Evolutionary conservation across 257 asterid genomes (phyloP).

Genomic region (Lycium ferocissimum): DNA sequence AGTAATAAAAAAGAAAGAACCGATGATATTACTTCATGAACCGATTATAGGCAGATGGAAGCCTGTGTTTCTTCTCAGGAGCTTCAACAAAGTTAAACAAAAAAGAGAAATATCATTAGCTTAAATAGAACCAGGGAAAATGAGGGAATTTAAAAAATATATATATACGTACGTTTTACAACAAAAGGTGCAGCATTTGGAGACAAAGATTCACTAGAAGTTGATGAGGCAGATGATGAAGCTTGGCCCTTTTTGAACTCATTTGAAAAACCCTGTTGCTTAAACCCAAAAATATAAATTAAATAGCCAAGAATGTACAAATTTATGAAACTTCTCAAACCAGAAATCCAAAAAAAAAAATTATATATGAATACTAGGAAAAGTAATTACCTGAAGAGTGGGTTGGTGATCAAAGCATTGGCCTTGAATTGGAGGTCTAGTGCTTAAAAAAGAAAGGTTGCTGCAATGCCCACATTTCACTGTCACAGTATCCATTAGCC

Average conservation of each 20-base stretch:
- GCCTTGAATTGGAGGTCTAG: conserved; percentile 69
- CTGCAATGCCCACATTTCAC: conserved; percentile 99
- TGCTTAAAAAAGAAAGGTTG: conserved; percentile 82
- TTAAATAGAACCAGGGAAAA: neutral
- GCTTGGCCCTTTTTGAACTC: conserved; percentile 71
- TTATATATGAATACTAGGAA: neutral
- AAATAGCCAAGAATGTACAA: neutral
- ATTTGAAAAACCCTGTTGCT: conserved; percentile 53
- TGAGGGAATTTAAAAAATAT: neutral
- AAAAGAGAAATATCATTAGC: neutral
- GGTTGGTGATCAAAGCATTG: conserved; percentile 73
- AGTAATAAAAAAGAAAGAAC: neutral
- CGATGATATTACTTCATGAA: conserved; percentile 76
- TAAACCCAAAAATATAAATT: neutral
- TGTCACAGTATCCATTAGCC: conserved; percentile 92
- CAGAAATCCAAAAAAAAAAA: neutral
- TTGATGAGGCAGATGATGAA: conserved; percentile 72
- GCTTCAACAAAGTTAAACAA: conserved; percentile 47
- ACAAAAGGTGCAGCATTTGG: conserved; percentile 90
- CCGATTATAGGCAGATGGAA: conserved; percentile 98
- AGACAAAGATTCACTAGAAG: conserved; percentile 65
- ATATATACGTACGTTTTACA: conserved; percentile 83
- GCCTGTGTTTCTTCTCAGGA: conserved; percentile 96
- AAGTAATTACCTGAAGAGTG: conserved; percentile 45
- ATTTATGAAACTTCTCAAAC: neutral